Evolutionary conservation across 345 rosid species (phyloP).

Genomic region (Hibiscus syriacus): DNA sequence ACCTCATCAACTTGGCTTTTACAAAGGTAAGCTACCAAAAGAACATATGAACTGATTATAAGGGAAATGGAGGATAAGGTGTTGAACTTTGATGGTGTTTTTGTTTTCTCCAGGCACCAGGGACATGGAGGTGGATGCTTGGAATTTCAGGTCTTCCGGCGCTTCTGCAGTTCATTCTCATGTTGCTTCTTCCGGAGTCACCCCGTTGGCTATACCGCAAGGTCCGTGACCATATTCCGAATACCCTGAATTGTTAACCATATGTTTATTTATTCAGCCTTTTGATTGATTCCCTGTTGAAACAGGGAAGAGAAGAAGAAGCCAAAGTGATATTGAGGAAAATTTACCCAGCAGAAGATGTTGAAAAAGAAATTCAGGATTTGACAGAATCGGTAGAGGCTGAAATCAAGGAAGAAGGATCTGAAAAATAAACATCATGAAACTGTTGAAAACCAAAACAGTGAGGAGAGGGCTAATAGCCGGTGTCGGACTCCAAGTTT

Average conservation of each 20-base stretch:
- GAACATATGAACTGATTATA: neutral
- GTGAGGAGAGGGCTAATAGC: constrained; percentile 79
- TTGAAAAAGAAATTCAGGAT: constrained; percentile 52
- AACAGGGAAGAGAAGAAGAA: constrained; percentile 75
- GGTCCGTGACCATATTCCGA: constrained; percentile 21
- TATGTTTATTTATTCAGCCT: neutral
- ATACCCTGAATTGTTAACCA: neutral
- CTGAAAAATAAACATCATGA: constrained; percentile 46
- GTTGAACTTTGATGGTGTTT: neutral
- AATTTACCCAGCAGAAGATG: constrained; percentile 50
- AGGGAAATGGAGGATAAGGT: neutral
- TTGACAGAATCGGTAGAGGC: constrained; percentile 59
- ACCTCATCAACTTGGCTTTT: constrained; percentile 81
- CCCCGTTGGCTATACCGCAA: constrained; percentile 90
- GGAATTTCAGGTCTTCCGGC: constrained; percentile 85
- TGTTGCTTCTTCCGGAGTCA: constrained; percentile 78
- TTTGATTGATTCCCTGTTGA: neutral
- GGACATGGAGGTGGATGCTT: constrained; percentile 98
- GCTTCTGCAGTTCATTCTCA: constrained; percentile 58
- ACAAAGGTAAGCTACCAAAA: constrained; percentile 34
- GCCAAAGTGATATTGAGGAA: constrained; percentile 52
- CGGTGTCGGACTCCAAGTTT: constrained; percentile 79
- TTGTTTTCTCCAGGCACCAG: constrained; percentile 35
- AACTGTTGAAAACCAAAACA: constrained; percentile 45
- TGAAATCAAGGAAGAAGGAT: constrained; percentile 50